Percentiles rank a stretch among this genome's conserved stretches.
phyloP scores from a whole-genome alignment of 169 alveolate species.

The Theileria equi region DNA sequence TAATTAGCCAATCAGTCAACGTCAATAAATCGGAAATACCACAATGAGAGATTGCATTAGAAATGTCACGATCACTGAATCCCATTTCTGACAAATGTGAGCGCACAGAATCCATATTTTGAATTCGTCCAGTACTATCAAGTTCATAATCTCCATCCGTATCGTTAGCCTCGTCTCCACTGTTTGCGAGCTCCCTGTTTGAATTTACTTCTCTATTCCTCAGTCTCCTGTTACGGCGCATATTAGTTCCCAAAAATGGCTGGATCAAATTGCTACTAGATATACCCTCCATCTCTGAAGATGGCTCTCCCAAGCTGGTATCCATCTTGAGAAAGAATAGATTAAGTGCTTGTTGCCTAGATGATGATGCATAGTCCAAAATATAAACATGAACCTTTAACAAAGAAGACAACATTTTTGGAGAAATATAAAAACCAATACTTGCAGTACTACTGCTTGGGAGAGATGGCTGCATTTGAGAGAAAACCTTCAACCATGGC shows the following conservation, averaged over 20 bases:
- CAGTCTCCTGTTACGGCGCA: slow-evolving; percentile 1
- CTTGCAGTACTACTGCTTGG: slow-evolving; percentile 55
- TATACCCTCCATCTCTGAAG: background rate
- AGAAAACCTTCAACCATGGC: slow-evolving; percentile 49
- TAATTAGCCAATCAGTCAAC: slow-evolving; percentile 49
- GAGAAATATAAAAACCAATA: slow-evolving; percentile 39
- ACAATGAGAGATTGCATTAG: slow-evolving; percentile 30
- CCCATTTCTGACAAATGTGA: slow-evolving; percentile 51
- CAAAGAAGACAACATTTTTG: slow-evolving; percentile 26
- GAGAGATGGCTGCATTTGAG: slow-evolving; percentile 10
- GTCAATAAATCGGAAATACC: slow-evolving; percentile 44
- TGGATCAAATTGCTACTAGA: background rate
- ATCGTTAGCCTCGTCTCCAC: background rate
- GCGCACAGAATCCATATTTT: slow-evolving; percentile 28
- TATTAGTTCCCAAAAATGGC: background rate
- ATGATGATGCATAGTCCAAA: slow-evolving; percentile 26
- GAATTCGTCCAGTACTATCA: background rate
- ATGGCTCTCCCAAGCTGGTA: background rate
- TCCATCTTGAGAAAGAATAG: background rate
- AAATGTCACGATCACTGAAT: slow-evolving; percentile 25
- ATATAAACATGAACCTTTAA: slow-evolving; percentile 43
- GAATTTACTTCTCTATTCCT: background rate
- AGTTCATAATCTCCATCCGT: background rate
- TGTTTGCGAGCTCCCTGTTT: background rate
- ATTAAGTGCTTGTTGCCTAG: slow-evolving; percentile 46